Evolutionary conservation across 495 filamentous ascomycete genomes (phyloP), one percentile per base, ranked within the genome.

Genomic region (Melanomma pulvis-pyrius): DNA sequence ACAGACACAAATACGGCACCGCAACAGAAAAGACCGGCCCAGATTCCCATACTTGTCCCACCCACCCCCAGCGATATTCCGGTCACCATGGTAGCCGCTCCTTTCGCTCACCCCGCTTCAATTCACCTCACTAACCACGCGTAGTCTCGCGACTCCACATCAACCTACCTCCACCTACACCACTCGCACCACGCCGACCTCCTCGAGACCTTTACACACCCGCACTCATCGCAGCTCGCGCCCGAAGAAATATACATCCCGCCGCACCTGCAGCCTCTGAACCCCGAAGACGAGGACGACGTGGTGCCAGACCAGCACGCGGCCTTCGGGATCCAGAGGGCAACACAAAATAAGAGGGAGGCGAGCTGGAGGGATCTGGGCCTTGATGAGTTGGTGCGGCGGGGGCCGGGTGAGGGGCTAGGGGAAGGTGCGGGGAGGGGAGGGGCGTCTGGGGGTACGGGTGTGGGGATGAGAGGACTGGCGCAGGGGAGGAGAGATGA

Each of bases 271-370:
- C 92, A 96, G 76, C 94, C 94, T 0, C 82, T 92, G 51, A 97
- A 97, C 77, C 94, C 94, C 0, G 94, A 98, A 78, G 94, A 98
- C 74, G 94, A 98, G 78, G 94, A 98, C 71, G 94, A 98, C 64
- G 75, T 98, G 3, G 93, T 98, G 12, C 94, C 94, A 0, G 92
- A 98, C 72, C 92, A 97, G 80, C 94, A 98, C 77, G 93, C 94
- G 1, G 94, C 94, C 6, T 98, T 97, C 78, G 94, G 94, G 1
- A 97, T 98, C 71, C 84, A 89, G 71, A 85, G 92, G 70, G 94
- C 93, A 0, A 96, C 87, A 67, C 87, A 90, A 79, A 65, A 54
- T 50, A 54, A 61, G 68, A 79, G 82, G 56, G 92, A 93, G 78
- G 79, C 86, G 1, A 86, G 88, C 3, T 97, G 93, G 94, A 87